Base-by-base conservation (phyloP, 768 basidiomycete genomes). In the Clitopilus passeckerianus region DNA sequence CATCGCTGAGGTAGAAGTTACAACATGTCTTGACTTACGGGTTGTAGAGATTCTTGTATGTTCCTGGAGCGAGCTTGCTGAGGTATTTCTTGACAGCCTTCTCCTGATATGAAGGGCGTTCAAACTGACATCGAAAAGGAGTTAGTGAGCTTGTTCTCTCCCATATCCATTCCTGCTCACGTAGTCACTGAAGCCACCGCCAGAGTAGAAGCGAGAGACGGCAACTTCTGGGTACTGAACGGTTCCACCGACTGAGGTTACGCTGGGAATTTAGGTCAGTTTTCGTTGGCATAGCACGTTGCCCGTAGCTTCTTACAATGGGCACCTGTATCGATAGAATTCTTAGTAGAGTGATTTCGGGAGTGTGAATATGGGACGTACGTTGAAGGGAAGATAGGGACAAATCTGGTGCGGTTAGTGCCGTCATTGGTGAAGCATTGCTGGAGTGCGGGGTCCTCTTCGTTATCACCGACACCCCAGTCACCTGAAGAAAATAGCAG, bases 171-270 rank as follows among this genome's bases (percentile, higher is more conserved):
- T 1, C 12, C 1, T 15, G 63, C 77, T 62, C 34, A 87, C 86
- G 57, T 82, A 82, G 62, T 86, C 76, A 68, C 86, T 88, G 74
- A 90, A 91, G 16, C 89, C 88, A 16, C 89, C 88, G 6, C 87
- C 86, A 33, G 87, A 89, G 72, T 86, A 86, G 63, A 74, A 75
- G 22, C 71, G 63, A n/a, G 56, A 68, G 0, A 77, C 80, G 0
- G 82, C 84, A 3, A 74, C 74, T 69, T 90, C 88, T 0, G 86
- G 87, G 43, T 80, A 69, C 35, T 67, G 67, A 0, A 64, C 59
- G 10, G 88, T 89, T 6, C 80, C 88, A 8, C 89, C 89, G 3
- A 91, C 88, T 1, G 86, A 64, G 3, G 89, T 91, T 9, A 90
- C 84, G 61, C 88, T 89, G 59, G 18, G 18, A 18, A 20, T 10